Evolutionary conservation across 2,329 filamentous ascomycete species (phyloP).

Genomic region (Pestalotiopsis sp.): DNA sequence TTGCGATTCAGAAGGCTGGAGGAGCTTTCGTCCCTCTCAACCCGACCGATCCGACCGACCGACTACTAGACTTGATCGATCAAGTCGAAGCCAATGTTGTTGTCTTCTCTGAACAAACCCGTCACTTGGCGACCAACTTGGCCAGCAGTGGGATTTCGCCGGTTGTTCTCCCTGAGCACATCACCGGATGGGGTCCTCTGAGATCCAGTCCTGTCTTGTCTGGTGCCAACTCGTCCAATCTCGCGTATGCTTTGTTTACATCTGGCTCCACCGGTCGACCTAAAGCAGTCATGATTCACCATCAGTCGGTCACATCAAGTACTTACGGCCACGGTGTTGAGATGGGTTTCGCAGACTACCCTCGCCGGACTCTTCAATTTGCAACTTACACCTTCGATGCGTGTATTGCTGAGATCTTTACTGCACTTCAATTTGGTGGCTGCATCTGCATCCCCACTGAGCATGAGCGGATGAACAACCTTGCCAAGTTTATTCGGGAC

Average conservation of each 20-base stretch:
- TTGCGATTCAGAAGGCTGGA: constrained; percentile 28
- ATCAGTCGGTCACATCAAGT: constrained; percentile 1
- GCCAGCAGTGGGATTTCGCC: background rate
- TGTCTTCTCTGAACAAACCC: constrained; percentile 5
- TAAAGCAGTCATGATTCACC: constrained; percentile 46
- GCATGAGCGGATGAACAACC: constrained; percentile 30
- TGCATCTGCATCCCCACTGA: constrained; percentile 41
- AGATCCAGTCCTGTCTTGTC: background rate
- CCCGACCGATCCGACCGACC: constrained; percentile 28
- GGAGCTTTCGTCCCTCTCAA: constrained; percentile 30
- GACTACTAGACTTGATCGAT: constrained; percentile 6
- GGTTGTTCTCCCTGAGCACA: background rate
- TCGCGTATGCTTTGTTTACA: constrained; percentile 49
- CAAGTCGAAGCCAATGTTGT: constrained; percentile 5
- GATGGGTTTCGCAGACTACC: background rate
- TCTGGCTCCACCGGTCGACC: constrained; percentile 55
- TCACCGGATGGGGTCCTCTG: background rate
- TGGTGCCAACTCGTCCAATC: background rate
- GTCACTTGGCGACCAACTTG: constrained; percentile 1
- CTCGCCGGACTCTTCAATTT: constrained; percentile 24
- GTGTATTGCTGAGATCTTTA: constrained; percentile 38
- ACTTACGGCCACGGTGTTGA: constrained; percentile 6
- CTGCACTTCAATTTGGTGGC: constrained; percentile 38
- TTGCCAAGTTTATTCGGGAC: constrained; percentile 11
- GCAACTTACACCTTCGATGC: constrained; percentile 41